Conservation (phyloP, 139 green algal species). For the Coelastrella sp. region DNA sequence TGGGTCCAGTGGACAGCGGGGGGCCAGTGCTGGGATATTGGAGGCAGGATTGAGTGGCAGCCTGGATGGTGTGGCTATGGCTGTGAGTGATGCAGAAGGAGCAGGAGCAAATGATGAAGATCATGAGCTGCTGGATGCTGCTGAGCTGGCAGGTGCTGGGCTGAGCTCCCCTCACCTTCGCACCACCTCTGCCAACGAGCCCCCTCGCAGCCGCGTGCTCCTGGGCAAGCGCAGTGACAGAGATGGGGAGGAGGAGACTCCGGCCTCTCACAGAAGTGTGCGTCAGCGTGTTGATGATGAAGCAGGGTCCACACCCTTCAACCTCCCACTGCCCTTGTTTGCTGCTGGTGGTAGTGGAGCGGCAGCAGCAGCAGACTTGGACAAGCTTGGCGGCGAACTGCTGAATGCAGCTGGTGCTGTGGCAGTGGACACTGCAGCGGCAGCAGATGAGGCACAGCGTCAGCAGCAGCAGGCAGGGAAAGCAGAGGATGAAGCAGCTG, state of each 20-base stretch:
- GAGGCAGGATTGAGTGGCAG: neutral
- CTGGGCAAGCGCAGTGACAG: conserved; percentile 24
- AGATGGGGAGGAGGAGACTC: neutral
- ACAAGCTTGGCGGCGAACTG: neutral
- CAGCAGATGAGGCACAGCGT: neutral
- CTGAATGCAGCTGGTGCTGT: neutral
- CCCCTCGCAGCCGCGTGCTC: conserved; percentile 30
- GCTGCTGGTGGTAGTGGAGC: neutral
- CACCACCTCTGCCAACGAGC: conserved; percentile 17
- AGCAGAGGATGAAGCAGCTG: neutral
- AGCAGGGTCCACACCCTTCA: conserved; percentile 15
- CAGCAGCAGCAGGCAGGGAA: neutral
- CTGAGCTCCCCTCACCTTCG: conserved; percentile 33
- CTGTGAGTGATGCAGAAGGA: conserved; percentile 5
- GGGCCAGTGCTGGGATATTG: neutral
- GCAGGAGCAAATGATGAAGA: conserved; percentile 8
- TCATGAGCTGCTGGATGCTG: conserved; percentile 18
- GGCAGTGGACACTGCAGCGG: neutral
- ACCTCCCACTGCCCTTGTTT: neutral
- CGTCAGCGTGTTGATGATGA: conserved; percentile 11
- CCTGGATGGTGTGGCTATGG: neutral
- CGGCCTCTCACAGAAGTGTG: conserved; percentile 7
- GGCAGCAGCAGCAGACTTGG: conserved; percentile 6
- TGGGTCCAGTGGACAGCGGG: conserved; percentile 17
- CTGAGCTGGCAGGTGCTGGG: conserved; percentile 2